These are phyloP conservation scores for Kickxella alabastrina DNA, from an alignment of 192 early-diverging fungal genomes.

Conservation along the genomic window DNA sequence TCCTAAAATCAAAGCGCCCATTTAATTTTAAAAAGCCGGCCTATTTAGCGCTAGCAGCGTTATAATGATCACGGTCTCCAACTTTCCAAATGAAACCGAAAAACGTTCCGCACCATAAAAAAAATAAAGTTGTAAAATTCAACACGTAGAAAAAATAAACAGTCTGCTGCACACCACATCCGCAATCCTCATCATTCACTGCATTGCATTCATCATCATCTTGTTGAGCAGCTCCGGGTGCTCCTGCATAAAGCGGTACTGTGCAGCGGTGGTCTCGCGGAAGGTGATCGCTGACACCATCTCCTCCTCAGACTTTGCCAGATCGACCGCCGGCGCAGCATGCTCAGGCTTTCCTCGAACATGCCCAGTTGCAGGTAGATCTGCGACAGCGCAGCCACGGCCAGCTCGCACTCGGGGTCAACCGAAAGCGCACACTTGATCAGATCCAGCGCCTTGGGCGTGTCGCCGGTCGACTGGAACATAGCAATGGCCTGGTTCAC, in stretches of 20 bases:
- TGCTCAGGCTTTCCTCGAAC: slow-evolving; percentile 77
- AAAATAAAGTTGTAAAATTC: background rate
- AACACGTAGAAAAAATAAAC: background rate
- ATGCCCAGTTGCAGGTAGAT: slow-evolving; percentile 82
- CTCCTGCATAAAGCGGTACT: slow-evolving; percentile 56
- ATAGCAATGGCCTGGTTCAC: slow-evolving; percentile 90
- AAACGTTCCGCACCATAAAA: no score
- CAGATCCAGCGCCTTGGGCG: slow-evolving; percentile 67
- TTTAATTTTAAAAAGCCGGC: background rate
- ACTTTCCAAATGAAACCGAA: no score
- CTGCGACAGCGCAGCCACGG: slow-evolving; percentile 73
- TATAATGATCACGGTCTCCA: no score
- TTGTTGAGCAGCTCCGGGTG: slow-evolving; percentile 55
- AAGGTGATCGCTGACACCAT: slow-evolving; percentile 75
- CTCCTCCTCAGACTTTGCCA: slow-evolving; percentile 88
- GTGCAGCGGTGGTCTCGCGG: slow-evolving; percentile 61
- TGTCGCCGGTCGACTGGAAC: slow-evolving; percentile 76
- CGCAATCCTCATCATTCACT: background rate
- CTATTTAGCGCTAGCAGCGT: no score
- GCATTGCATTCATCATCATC: slow-evolving; percentile 48
- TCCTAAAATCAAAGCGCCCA: background rate
- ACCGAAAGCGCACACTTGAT: slow-evolving; percentile 80
- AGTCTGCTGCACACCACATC: background rate
- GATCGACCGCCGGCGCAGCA: slow-evolving; percentile 77
- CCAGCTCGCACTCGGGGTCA: slow-evolving; percentile 95